Percentiles rank a stretch among this genome's conserved stretches.
These are phyloP conservation scores for Galerina marginata DNA, from an alignment of 768 basidiomycete species.

Conservation along the genomic window DNA sequence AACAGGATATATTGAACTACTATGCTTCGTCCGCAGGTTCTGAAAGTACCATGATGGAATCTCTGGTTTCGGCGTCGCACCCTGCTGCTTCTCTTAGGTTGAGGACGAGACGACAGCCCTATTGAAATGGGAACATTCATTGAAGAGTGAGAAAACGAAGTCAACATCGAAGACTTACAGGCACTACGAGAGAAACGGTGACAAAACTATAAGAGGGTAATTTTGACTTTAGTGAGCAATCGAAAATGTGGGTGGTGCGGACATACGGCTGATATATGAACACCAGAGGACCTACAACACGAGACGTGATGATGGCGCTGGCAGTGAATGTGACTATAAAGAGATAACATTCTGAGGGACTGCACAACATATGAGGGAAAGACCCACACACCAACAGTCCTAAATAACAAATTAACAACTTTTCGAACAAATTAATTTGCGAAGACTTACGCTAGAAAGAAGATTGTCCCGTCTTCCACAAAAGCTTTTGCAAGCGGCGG, in stretches of 20 bases:
- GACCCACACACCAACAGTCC: background rate
- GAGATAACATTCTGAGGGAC: background rate
- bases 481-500: slow-evolving; percentile 1
- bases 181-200: background rate
- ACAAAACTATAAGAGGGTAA: background rate
- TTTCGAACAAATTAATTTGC: background rate
- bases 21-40: too few relatives aligned
- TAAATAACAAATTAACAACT: background rate
- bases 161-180: background rate
- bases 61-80: too few relatives aligned
- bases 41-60: too few relatives aligned
- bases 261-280: slow-evolving; percentile 3
- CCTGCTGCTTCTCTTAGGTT: too few relatives aligned
- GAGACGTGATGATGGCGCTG: background rate
- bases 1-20: too few relatives aligned
- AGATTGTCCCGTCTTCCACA: slow-evolving; percentile 1
- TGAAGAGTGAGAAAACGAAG: too few relatives aligned
- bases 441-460: background rate
- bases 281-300: slow-evolving; percentile 2
- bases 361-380: background rate
- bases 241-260: background rate
- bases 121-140: too few relatives aligned
- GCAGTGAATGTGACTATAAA: background rate
- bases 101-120: too few relatives aligned
- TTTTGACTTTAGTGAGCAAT: background rate